Evolutionary conservation across 2,329 filamentous ascomycete genomes (phyloP).

Genomic region (Ilyonectria mors-panacis): DNA sequence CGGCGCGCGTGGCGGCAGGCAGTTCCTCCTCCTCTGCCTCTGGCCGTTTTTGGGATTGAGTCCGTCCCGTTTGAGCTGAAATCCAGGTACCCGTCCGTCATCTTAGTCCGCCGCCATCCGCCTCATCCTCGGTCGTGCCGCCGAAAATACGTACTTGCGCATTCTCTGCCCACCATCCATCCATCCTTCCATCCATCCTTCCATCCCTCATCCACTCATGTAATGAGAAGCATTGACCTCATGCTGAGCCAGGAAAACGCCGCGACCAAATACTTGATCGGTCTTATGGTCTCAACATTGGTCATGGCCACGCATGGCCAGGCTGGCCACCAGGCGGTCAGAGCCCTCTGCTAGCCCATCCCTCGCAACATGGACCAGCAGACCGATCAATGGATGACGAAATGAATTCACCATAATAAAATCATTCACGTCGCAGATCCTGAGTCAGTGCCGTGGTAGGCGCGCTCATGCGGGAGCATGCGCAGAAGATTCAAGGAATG

Average conservation of each 20-base stretch:
- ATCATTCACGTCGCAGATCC: conserved; percentile 14
- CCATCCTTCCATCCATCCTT: background rate
- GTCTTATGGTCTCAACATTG: conserved; percentile 10
- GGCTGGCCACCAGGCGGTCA: conserved; percentile 22
- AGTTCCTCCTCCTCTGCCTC: conserved; percentile 10
- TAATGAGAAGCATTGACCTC: conserved; percentile 9
- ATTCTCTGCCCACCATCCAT: conserved; percentile 10
- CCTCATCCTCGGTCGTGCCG: conserved; percentile 20
- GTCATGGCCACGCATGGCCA: conserved; percentile 5
- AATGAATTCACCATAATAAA: conserved; percentile 25
- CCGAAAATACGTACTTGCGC: conserved; percentile 10
- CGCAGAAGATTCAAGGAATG: conserved; percentile 22
- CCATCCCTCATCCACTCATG: conserved; percentile 6
- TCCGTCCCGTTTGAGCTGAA: conserved; percentile 16
- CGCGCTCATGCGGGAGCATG: conserved; percentile 14
- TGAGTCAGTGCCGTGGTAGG: conserved; percentile 26
- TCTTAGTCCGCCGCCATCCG: conserved; percentile 12
- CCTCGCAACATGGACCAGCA: conserved; percentile 23
- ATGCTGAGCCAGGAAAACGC: background rate
- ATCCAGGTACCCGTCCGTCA: conserved; percentile 33
- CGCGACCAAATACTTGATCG: conserved; percentile 18
- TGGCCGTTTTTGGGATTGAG: conserved; percentile 3
- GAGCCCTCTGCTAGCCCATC: conserved; percentile 22
- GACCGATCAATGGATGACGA: conserved; percentile 21
- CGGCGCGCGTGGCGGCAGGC: conserved; percentile 19